These are phyloP conservation scores for Avena insularis DNA, from an alignment of 176 grass and related monocot species.

Conservation along the genomic window DNA sequence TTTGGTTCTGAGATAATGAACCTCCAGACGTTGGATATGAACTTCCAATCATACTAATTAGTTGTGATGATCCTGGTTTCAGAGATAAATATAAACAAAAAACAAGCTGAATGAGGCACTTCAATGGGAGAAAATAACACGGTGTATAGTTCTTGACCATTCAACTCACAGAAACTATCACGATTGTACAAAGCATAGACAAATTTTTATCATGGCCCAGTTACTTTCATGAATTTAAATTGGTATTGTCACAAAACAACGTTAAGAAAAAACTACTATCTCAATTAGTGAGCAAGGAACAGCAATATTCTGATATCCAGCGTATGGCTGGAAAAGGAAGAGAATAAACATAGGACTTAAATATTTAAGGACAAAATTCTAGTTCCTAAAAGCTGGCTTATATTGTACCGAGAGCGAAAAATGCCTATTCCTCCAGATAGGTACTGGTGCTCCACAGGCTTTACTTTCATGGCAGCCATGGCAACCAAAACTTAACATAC, in stretches of 20 bases:
- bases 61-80: constrained; percentile 52
- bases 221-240: constrained; percentile 26
- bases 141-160: neutral
- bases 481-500: neutral
- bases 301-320: neutral
- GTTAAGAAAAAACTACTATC: neutral
- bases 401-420: neutral
- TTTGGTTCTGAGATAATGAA: constrained; percentile 81
- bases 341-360: neutral
- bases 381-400: neutral
- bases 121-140: neutral
- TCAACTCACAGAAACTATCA: neutral
- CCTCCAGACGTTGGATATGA: constrained; percentile 84
- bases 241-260: neutral
- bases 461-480: neutral
- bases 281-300: neutral
- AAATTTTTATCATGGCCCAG: neutral
- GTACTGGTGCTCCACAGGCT: neutral
- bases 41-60: constrained; percentile 89
- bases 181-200: constrained; percentile 11
- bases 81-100: constrained; percentile 30
- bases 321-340: neutral
- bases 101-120: constrained; percentile 27
- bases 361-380: constrained; percentile 24
- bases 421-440: neutral